Percentiles rank a stretch among this genome's conserved stretches.
phyloP scores from a whole-genome alignment of 2,329 filamentous ascomycete species.

The Aspergillus sclerotialis region DNA sequence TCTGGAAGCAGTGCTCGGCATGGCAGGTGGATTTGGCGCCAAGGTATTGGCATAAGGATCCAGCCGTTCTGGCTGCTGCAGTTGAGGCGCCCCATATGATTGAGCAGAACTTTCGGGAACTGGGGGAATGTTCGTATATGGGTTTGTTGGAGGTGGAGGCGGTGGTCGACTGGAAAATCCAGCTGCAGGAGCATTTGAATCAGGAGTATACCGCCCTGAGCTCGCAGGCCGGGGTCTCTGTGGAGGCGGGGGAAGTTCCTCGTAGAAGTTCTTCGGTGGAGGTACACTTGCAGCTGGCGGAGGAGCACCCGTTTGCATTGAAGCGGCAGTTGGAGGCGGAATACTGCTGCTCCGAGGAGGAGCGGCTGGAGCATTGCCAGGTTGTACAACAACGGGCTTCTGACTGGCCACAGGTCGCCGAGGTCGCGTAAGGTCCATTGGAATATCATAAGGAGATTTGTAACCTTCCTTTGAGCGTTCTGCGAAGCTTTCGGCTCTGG shows the following conservation, averaged over 20 bases:
- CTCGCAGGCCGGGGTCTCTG: constrained; percentile 50
- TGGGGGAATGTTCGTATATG: constrained; percentile 13
- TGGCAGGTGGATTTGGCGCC: constrained; percentile 20
- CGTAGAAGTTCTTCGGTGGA: constrained; percentile 57
- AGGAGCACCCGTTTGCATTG: constrained; percentile 7
- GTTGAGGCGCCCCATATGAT: constrained; percentile 12
- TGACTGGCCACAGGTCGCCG: constrained; percentile 58
- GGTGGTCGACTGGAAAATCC: constrained; percentile 9
- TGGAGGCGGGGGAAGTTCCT: constrained; percentile 60
- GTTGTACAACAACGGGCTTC: constrained; percentile 43
- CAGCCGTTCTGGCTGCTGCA: constrained; percentile 27
- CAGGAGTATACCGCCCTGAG: constrained; percentile 35
- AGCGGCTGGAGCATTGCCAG: constrained; percentile 44
- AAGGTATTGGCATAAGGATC: constrained; percentile 25
- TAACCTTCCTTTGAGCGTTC: constrained; percentile 90
- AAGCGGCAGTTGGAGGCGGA: constrained; percentile 12
- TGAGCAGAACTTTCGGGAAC: constrained; percentile 14
- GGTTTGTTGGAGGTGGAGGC: constrained; percentile 10
- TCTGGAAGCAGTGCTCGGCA: constrained; percentile 26
- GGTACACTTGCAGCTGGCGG: constrained; percentile 6
- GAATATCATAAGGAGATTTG: constrained; percentile 88
- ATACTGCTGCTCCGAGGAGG: constrained; percentile 58
- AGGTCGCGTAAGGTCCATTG: constrained; percentile 67
- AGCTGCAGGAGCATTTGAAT: constrained; percentile 15
- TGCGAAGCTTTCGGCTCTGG: constrained; percentile 72